Evolutionary conservation across 768 basidiomycete genomes (phyloP).

Genomic region (Trametes cinnabarina): DNA sequence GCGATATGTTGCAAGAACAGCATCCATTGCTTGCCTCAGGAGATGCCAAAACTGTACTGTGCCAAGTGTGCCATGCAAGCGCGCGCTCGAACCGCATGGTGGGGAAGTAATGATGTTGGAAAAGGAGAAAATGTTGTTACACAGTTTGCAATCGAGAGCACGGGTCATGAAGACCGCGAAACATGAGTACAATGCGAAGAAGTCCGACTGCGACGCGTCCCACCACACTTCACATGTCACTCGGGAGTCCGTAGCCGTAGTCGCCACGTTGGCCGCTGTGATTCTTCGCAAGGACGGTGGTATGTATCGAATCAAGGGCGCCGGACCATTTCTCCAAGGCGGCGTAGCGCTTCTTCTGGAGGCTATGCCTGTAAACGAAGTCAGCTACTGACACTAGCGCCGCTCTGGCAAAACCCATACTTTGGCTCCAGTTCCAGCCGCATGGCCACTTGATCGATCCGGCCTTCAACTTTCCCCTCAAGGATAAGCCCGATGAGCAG

Average conservation of each 20-base stretch:
- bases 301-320: constrained; percentile 74
- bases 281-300: constrained; percentile 73
- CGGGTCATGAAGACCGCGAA: constrained; percentile 5
- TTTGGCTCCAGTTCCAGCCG: constrained; percentile 86
- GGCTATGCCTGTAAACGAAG: constrained; percentile 58
- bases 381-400: not conserved
- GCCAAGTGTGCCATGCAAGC: not conserved
- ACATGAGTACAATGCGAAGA: constrained; percentile 4
- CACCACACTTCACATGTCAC: constrained; percentile 4
- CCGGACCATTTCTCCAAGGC: constrained; percentile 82
- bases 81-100: not conserved
- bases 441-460: constrained; percentile 96
- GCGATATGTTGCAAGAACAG: not conserved
- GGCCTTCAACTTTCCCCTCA: constrained; percentile 95
- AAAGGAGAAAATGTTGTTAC: constrained; percentile 2
- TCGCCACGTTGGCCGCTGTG: constrained; percentile 34
- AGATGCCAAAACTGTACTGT: not conserved
- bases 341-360: constrained; percentile 83
- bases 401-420: constrained; percentile 40
- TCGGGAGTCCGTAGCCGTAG: constrained; percentile 13
- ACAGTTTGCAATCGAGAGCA: constrained; percentile 11
- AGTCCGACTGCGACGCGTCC: constrained; percentile 2
- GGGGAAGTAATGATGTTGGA: not conserved
- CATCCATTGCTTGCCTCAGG: not conserved
- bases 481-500: constrained; percentile 90